A percentile compares a stretch with the other conserved stretches of the same genome.
Evolutionary conservation across 352 stramenopile species (phyloP).

Genomic region (Phytophthora tubulina): DNA sequence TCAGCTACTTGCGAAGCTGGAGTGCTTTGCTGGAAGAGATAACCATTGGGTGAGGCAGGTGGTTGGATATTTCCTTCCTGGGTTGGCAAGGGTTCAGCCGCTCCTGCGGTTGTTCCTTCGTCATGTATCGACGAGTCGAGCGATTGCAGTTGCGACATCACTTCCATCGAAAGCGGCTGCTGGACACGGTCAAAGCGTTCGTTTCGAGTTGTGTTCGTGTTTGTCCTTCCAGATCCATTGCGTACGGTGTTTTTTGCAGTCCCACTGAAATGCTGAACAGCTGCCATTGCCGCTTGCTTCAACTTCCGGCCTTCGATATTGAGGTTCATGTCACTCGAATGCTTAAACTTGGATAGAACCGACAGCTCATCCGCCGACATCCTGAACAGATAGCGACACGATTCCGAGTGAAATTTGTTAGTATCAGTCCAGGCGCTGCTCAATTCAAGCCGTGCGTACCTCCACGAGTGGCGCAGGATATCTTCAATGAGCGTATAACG

Average conservation of each 20-base stretch:
- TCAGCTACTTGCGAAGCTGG: constrained; percentile 13
- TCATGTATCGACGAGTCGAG: constrained; percentile 41
- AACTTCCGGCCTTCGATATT: constrained; percentile 69
- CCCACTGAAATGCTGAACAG: constrained; percentile 49
- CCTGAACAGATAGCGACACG: constrained; percentile 24
- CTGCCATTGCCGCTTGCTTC: constrained; percentile 65
- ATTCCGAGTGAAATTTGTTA: background rate
- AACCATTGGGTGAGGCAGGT: constrained; percentile 29
- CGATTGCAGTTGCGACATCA: constrained; percentile 44
- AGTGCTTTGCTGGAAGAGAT: constrained; percentile 27
- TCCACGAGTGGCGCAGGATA: constrained; percentile 69
- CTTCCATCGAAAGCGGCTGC: constrained; percentile 42
- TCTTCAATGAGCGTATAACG: constrained; percentile 69
- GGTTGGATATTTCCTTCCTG: constrained; percentile 13
- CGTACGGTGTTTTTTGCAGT: constrained; percentile 12
- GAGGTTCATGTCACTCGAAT: constrained; percentile 64
- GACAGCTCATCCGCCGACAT: constrained; percentile 55
- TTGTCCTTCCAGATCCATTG: constrained; percentile 6
- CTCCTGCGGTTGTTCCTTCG: constrained; percentile 11
- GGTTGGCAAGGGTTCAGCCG: background rate
- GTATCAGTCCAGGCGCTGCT: background rate
- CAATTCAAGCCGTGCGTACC: constrained; percentile 31
- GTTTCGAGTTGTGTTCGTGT: constrained; percentile 1
- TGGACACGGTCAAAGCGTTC: constrained; percentile 34
- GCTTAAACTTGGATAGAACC: constrained; percentile 70